These are phyloP conservation scores for Bromus sterilis DNA, from an alignment of 176 grass and related monocot genomes.

Conservation along the genomic window DNA sequence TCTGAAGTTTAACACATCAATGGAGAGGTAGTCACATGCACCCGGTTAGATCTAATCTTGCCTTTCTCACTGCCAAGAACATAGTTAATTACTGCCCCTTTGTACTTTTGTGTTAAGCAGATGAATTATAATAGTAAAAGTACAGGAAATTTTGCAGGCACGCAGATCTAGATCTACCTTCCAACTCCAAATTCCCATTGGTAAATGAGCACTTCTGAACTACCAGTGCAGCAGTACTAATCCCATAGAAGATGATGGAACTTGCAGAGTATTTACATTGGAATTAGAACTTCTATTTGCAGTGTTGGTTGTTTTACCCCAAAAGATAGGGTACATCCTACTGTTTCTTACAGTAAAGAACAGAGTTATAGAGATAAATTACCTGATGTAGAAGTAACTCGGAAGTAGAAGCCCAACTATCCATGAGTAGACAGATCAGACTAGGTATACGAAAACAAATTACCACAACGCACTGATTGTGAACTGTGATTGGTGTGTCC, in stretches of 20 bases:
- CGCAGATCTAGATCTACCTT: constrained; percentile 63
- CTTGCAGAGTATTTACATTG: constrained; percentile 52
- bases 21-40: constrained; percentile 38
- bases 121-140: constrained; percentile 35
- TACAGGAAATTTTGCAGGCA: constrained; percentile 51
- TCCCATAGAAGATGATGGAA: constrained; percentile 47
- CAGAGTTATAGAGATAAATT: neutral
- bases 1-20: constrained; percentile 33
- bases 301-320: constrained; percentile 30
- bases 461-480: neutral
- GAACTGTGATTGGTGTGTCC: neutral
- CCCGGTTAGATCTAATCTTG: constrained; percentile 46
- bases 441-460: neutral
- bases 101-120: constrained; percentile 43
- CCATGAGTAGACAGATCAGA: neutral
- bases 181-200: constrained; percentile 45
- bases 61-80: constrained; percentile 39
- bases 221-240: constrained; percentile 31
- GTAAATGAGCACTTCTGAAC: constrained; percentile 42
- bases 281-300: constrained; percentile 50
- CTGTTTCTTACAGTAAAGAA: constrained; percentile 17
- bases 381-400: neutral
- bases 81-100: constrained; percentile 29
- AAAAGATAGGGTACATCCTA: constrained; percentile 19
- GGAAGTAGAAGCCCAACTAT: neutral